These are phyloP conservation scores for Vitis amurensis DNA, from an alignment of 164 flowering plant species.

Conservation along the genomic window DNA sequence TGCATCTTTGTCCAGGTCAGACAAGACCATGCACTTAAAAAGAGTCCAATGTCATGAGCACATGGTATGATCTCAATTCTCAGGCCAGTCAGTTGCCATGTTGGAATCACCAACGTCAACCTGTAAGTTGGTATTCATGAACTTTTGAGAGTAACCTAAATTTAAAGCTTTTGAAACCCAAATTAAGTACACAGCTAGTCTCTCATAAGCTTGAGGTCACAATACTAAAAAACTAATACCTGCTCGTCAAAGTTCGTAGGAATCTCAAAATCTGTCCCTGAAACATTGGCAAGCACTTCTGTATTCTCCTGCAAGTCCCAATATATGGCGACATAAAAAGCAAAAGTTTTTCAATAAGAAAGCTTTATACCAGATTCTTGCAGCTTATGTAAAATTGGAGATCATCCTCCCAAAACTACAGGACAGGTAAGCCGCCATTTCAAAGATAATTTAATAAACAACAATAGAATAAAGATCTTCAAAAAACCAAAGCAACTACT, in stretches of 20 bases:
- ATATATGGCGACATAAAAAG: neutral
- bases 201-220: neutral
- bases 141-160: conserved; percentile 2
- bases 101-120: conserved; percentile 17
- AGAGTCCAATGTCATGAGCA: neutral
- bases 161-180: neutral
- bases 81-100: conserved; percentile 17
- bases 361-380: no score
- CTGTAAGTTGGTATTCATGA: conserved; percentile 14
- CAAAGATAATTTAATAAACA: no score
- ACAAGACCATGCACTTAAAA: neutral
- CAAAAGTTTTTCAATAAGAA: neutral
- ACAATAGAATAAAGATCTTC: no score
- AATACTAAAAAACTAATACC: conserved; percentile 16
- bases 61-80: conserved; percentile 1
- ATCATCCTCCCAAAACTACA: no score
- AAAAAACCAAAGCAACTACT: no score
- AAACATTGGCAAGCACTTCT: conserved; percentile 30
- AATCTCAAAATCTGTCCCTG: conserved; percentile 35
- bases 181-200: conserved; percentile 3
- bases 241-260: conserved; percentile 29
- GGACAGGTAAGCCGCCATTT: no score
- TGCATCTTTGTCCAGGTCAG: no score
- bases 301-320: conserved; percentile 28
- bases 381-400: no score